Base-by-base conservation (phyloP, 148 eudicot species). In the Silene conica region DNA sequence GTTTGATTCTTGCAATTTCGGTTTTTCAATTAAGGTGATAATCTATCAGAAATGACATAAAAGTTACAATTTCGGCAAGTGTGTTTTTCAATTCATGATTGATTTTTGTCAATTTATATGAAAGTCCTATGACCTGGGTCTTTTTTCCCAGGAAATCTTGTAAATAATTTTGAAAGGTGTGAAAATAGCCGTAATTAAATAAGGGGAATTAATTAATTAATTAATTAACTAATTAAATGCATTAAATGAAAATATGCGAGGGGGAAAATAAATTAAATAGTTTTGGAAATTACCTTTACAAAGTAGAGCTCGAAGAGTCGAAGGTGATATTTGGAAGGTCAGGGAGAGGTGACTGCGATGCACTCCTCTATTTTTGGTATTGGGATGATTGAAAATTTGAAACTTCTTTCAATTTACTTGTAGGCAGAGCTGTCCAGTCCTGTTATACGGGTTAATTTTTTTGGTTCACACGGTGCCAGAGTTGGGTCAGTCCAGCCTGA, bases 1-100 rank as follows among this genome's bases (percentile, higher is more conserved):
- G 25, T 31, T 50, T 3, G 81, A 70, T 64, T 55, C 23, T 77
- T 72, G 57, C 11, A 62, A 77, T 28, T 64, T 74, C 70, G 81
- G 69, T 48, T 58, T 22, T 67, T 20, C 1, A 45, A 22, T 22
- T 46, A 19, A 8, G 56, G 46, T 68, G 71, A 22, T 12, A 46
- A 69, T 50, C 52, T 7, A 21, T 41, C 71, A 46, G n/a, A 46
- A 68, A 68, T 46, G 25, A 7, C 18, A 6, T 20, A 19, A 52
- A 48, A 69, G 58, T 69, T 69, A 4, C 18, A 50, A 69, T 69
- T 28, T 72, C 65, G 72, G 6, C 56, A 71, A 28, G 22, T 67
- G 73, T 69, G 69, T 28, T 50, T 61, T 73, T 20, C 19, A 50
- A 50, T 50, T 28, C 6, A 6, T 23, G 72, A 31, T 62, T 18